These are phyloP conservation scores for Plasmodium gonderi DNA, from an alignment of 169 alveolate species.

Conservation along the genomic window DNA sequence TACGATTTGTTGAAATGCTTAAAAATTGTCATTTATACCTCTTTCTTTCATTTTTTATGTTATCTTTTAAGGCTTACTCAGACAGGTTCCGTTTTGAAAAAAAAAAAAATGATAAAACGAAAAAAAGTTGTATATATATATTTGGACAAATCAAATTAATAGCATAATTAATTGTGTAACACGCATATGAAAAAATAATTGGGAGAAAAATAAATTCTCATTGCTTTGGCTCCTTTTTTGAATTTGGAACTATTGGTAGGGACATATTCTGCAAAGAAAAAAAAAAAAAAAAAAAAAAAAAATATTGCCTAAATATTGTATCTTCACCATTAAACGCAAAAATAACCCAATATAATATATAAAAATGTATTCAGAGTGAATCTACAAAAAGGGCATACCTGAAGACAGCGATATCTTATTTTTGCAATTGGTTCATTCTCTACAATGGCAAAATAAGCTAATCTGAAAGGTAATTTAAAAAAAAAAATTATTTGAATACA, in stretches of 20 bases:
- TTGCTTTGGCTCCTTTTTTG: conserved; percentile 26
- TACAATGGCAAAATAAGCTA: conserved; percentile 92
- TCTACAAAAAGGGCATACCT: conserved; percentile 72
- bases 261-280: conserved; percentile 54
- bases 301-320: no score
- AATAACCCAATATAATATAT: conserved; percentile 6
- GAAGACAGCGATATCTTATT: conserved; percentile 88
- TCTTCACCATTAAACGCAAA: neutral
- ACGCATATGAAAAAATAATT: neutral
- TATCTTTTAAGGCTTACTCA: neutral
- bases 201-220: neutral
- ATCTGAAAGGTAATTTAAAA: conserved; percentile 46
- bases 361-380: neutral
- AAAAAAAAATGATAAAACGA: neutral
- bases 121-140: neutral
- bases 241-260: conserved; percentile 50
- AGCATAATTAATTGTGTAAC: neutral
- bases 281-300: conserved; percentile 12
- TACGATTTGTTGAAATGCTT: neutral
- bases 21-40: neutral
- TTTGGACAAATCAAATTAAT: neutral
- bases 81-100: neutral
- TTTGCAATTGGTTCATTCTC: conserved; percentile 91
- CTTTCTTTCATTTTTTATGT: neutral
- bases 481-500: neutral